Evolutionary conservation across 2,329 filamentous ascomycete species (phyloP), one percentile per base, ranked within the genome.

Genomic region (Xylaria sp.): DNA sequence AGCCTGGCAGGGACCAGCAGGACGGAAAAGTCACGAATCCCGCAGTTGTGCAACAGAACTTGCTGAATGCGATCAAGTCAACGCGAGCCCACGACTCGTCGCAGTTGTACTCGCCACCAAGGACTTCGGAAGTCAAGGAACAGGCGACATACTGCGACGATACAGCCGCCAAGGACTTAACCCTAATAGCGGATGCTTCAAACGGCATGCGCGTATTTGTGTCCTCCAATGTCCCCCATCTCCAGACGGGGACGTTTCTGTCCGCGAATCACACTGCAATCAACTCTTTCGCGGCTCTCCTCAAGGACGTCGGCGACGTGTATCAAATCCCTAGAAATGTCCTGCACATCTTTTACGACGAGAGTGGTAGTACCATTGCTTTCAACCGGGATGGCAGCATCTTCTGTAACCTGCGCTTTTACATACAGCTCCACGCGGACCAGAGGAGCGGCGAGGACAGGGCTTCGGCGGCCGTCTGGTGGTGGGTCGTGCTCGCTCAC

Each of bases 401-500:
- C 37, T 99, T 98, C 83, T 98, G 94, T 85, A 99, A 99, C 78
- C 87, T 97, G 72, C 87, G 93, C 20, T 97, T 93, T 84, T 98
- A 94, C 79, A 82, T 91, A 69, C 90, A 95, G 76, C 81, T 98
- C 39, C 95, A 98, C 77, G 84, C 88, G 54, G 76, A 82, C 15
- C 80, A 84, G 71, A 79, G 89, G 25, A 52, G 73, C 61, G 79
- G 79, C 1, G 82, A 85, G 63, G 87, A 83, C 18, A 89, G 84
- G 78, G 85, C 88, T 3, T 92, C 96, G 70, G 93, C 93, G 2
- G 84, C 89, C 66, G 88, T 91, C 0, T 97, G 94, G 85, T 98
- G 95, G 95, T 98, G 92, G 89, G 92, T 97, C 72, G 94, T 96
- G n/a, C 80, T 98, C 70, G 97, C 94, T 71, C 96, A 99, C 79